phyloP scores from a whole-genome alignment of 176 grass and related monocot species.

The Avena atlantica region DNA sequence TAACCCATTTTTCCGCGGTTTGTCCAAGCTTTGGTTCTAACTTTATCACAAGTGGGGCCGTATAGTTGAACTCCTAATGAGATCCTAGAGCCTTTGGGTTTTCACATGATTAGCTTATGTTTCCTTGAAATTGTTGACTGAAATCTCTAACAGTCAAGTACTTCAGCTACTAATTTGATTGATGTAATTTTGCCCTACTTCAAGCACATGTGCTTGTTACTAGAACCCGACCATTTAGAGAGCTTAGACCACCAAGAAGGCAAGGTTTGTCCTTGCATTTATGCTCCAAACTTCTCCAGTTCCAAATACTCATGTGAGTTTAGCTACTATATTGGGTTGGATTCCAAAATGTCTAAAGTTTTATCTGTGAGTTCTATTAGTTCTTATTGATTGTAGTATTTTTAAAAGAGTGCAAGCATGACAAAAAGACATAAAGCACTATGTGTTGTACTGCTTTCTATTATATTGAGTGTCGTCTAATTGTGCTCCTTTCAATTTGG shows the following conservation, averaged over 20 bases:
- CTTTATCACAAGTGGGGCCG: conserved; percentile 24
- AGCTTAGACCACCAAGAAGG: conserved; percentile 15
- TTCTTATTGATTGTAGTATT: conserved; percentile 11
- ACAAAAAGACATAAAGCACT: not conserved
- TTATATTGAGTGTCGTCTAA: conserved; percentile 36
- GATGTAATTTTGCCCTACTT: conserved; percentile 6
- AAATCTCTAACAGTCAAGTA: conserved; percentile 3
- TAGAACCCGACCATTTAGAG: conserved; percentile 11
- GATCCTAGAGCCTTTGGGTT: not conserved
- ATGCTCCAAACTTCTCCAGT: not conserved
- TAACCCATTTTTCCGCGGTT: conserved; percentile 10
- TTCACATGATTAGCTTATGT: conserved; percentile 19
- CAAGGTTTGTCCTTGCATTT: conserved; percentile 15
- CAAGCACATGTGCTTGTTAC: conserved; percentile 19
- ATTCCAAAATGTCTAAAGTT: conserved; percentile 18
- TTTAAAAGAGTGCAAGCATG: conserved; percentile 30
- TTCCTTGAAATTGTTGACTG: conserved; percentile 25
- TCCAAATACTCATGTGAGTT: conserved; percentile 4
- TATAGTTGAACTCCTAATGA: conserved; percentile 7
- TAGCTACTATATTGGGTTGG: conserved; percentile 8
- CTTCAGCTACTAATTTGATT: conserved; percentile 15
- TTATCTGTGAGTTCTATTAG: not conserved
- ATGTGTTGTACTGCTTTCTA: not conserved
- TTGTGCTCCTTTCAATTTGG: conserved; percentile 39
- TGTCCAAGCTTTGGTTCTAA: conserved; percentile 3